phyloP scores from a whole-genome alignment of 2,329 filamentous ascomycete genomes.

The Colletotrichum sp. region DNA sequence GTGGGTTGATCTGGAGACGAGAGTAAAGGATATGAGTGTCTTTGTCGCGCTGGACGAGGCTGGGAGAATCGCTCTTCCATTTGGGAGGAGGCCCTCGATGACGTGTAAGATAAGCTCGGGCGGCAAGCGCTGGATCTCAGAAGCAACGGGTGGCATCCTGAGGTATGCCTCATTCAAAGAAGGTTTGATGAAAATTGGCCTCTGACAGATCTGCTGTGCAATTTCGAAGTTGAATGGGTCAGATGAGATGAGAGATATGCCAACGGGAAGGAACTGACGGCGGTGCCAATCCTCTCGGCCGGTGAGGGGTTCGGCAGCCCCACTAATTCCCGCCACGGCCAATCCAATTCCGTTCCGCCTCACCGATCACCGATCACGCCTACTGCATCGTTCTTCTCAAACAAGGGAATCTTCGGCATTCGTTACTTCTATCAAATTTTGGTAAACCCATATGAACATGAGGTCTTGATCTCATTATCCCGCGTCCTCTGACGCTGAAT shows the following conservation, averaged over 20 bases:
- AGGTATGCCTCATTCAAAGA: not conserved
- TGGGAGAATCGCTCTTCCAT: slow-evolving; percentile 32
- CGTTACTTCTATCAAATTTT: not conserved
- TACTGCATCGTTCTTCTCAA: not conserved
- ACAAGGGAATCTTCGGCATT: not conserved
- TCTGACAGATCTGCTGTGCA: not conserved
- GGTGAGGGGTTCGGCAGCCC: not conserved
- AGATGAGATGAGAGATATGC: not conserved
- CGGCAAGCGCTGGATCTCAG: slow-evolving; percentile 27
- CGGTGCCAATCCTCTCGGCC: not conserved
- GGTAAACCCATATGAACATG: not conserved
- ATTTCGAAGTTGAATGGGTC: not conserved
- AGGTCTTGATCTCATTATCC: not conserved
- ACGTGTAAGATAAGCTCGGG: slow-evolving; percentile 39
- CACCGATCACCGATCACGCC: not conserved
- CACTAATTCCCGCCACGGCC: not conserved
- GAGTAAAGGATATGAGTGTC: slow-evolving; percentile 48
- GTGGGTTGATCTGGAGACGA: slow-evolving; percentile 47
- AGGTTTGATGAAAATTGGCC: rapidly evolving
- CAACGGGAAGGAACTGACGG: not conserved
- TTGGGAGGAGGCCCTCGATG: slow-evolving; percentile 38
- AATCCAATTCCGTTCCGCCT: not conserved
- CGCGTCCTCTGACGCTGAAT: not conserved
- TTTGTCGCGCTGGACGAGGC: slow-evolving; percentile 41
- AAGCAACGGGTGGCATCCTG: not conserved